Evolutionary conservation across 176 grass and related monocot genomes (phyloP).

Genomic region (Zizania latifolia): DNA sequence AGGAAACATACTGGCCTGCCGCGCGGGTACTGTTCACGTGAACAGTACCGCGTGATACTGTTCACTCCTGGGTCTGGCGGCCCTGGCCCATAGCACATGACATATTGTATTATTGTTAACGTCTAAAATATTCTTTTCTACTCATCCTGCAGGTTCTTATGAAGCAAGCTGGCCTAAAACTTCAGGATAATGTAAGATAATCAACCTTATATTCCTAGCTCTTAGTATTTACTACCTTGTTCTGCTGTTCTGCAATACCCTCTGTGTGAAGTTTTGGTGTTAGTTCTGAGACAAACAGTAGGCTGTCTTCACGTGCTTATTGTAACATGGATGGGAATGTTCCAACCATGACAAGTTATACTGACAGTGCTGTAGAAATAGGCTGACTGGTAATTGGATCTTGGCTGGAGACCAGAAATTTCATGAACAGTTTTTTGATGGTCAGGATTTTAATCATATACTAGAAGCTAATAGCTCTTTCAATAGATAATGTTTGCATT

Average conservation of each 20-base stretch:
- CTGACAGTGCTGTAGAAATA: neutral
- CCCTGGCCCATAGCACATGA: too few species aligned
- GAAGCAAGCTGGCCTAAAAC: slow-evolving; percentile 89
- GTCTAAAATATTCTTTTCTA: slow-evolving; percentile 1
- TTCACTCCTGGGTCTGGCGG: too few species aligned
- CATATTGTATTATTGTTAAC: too few species aligned
- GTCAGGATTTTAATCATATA: too few species aligned
- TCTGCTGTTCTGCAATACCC: neutral
- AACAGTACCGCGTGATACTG: too few species aligned
- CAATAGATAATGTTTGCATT: too few species aligned
- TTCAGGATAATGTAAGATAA: slow-evolving; percentile 68
- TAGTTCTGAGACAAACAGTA: slow-evolving; percentile 16
- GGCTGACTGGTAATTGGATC: too few species aligned
- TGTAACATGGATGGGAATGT: neutral
- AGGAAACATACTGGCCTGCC: too few species aligned
- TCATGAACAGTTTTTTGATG: too few species aligned
- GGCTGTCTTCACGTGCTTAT: neutral
- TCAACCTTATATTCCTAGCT: neutral
- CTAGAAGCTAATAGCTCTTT: too few species aligned
- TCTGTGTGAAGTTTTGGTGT: slow-evolving; percentile 15
- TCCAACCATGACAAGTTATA: neutral
- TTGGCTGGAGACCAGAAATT: too few species aligned
- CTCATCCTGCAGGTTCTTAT: slow-evolving; percentile 63
- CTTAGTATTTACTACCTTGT: neutral
- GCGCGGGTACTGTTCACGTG: too few species aligned